These are phyloP conservation scores for Corniculantispora saksenae DNA, from an alignment of 2,329 filamentous ascomycete species.

Conservation along the genomic window DNA sequence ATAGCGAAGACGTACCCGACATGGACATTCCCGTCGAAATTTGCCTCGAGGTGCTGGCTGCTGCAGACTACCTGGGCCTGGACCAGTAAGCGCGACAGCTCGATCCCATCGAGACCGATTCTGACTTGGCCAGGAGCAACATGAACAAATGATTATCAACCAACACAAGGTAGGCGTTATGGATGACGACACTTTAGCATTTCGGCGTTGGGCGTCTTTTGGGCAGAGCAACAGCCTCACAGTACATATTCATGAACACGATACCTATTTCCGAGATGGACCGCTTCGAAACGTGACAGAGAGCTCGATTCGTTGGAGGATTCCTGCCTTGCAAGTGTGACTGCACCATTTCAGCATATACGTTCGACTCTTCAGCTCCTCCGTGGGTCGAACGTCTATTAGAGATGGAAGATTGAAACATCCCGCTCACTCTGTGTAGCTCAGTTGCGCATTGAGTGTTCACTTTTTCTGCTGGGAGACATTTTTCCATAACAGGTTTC, in stretches of 20 bases:
- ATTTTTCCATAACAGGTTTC: slow-evolving; percentile 25
- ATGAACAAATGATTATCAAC: slow-evolving; percentile 37
- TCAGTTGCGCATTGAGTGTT: slow-evolving; percentile 46
- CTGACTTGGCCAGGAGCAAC: slow-evolving; percentile 38
- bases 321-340: slow-evolving; percentile 1
- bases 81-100: slow-evolving; percentile 47
- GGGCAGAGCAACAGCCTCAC: slow-evolving; percentile 3
- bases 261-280: neutral
- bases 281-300: neutral
- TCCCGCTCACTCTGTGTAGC: slow-evolving; percentile 55
- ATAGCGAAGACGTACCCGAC: slow-evolving; percentile 72
- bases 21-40: slow-evolving; percentile 80
- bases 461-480: slow-evolving; percentile 51
- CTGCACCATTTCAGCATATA: slow-evolving; percentile 54
- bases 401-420: slow-evolving; percentile 52
- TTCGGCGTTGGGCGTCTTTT: slow-evolving; percentile 1
- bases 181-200: neutral
- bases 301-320: neutral
- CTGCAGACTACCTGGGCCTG: slow-evolving; percentile 74
- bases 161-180: neutral
- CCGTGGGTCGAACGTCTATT: slow-evolving; percentile 57
- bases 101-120: slow-evolving; percentile 23
- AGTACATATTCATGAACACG: neutral
- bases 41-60: slow-evolving; percentile 75
- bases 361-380: slow-evolving; percentile 48